Conservation (phyloP, 805 yeast species). For the Candida piceae region DNA sequence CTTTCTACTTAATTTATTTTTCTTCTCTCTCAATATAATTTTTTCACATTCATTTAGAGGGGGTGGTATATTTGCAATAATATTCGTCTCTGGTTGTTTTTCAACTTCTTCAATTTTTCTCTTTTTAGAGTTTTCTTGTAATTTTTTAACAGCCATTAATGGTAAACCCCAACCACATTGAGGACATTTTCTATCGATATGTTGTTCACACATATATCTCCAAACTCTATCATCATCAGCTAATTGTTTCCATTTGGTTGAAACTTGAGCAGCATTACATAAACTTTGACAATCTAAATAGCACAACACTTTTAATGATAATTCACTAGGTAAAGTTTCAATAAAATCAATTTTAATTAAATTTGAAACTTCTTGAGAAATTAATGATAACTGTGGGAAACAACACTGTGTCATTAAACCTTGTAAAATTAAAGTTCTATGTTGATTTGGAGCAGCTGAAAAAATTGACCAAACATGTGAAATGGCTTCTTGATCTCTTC, state of each 20-base stretch:
- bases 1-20: conserved; percentile 25
- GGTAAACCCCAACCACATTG: conserved; percentile 99
- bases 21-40: conserved; percentile 6
- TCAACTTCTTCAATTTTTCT: conserved; percentile 23
- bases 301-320: conserved; percentile 78
- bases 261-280: conserved; percentile 91
- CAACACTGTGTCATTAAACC: conserved; percentile 89
- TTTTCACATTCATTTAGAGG: conserved; percentile 17
- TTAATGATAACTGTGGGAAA: conserved; percentile 86
- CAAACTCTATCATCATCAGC: conserved; percentile 97
- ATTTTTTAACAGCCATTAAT: conserved; percentile 76
- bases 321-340: conserved; percentile 77
- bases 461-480: conserved; percentile 82
- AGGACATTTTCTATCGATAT: conserved; percentile 94
- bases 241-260: conserved; percentile 75
- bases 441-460: conserved; percentile 64
- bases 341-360: conserved; percentile 87
- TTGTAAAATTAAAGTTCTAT: conserved; percentile 70
- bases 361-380: conserved; percentile 72
- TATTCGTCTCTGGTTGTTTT: conserved; percentile 8
- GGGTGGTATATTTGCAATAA: conserved; percentile 20
- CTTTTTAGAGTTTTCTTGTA: conserved; percentile 26
- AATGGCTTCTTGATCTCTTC: conserved; percentile 71
- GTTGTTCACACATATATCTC: conserved; percentile 98
- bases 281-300: conserved; percentile 91